Evolutionary conservation across 345 rosid genomes (phyloP), one percentile per base, ranked within the genome.

Genomic region (Mangifera indica): DNA sequence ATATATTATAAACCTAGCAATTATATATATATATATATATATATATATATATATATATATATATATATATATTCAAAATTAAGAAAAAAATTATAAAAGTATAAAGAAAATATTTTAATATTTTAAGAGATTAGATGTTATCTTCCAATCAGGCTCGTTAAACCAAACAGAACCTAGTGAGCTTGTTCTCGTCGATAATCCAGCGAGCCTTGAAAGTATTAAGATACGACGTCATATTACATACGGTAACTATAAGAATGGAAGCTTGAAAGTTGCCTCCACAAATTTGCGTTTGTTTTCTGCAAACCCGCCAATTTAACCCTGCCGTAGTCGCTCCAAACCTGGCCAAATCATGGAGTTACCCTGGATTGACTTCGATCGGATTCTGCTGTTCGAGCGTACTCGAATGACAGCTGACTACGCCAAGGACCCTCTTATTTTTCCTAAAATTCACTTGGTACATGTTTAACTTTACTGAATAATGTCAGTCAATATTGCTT

Each of bases 351-450:
- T 9, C 32, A 90, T 88, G 93, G 91, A 91, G 9, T 87, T 83
- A 81, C 22, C 88, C 40, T 77, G 85, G 52, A 82, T 75, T 10
- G 92, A 92, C 46, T 79, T 88, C 71, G 86, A 86, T 55, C 83
- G 88, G 77, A 78, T 88, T 49, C 13, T 90, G 24, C 37, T 81
- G 78, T 74, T 78, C 71, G 96, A 87, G 72, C 88, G 80, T 63
- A 62, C 81, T 69, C 90, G 94, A 9, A 81, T 85, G 73, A 49
- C 77, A 1, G 84, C 87, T 7, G 98, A 82, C 81, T 86, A 92
- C 76, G 73, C 73, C 25, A 79, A 68, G 40, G 81, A 88, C 77
- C 91, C 93, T 74, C 20, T 14, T 12, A 10, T 26, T 3, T 22
- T n/a, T 22, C 25, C 21, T 68, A 5, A 17, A 34, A 42, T 58